phyloP scores from a whole-genome alignment of 306 rosid genomes.

The Casuarina glauca region DNA sequence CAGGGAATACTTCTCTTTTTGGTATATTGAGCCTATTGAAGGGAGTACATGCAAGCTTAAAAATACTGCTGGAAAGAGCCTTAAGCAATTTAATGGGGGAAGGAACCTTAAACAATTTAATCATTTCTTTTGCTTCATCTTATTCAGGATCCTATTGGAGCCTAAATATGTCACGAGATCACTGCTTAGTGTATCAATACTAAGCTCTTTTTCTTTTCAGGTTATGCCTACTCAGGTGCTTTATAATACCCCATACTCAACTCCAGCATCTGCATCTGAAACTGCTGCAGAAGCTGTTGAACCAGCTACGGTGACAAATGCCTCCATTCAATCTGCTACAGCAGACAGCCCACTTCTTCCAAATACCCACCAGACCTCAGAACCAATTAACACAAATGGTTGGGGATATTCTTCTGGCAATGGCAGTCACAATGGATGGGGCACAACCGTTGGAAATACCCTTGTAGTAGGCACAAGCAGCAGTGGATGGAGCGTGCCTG shows the following conservation, averaged over 20 bases:
- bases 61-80: not conserved
- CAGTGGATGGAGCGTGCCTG: constrained; percentile 18
- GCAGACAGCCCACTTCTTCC: constrained; percentile 6
- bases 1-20: not conserved
- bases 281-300: constrained; percentile 20
- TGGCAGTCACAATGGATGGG: constrained; percentile 8
- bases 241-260: constrained; percentile 4
- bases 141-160: not conserved
- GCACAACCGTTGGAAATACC: constrained; percentile 10
- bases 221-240: constrained; percentile 5
- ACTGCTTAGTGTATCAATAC: not conserved
- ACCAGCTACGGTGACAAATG: constrained; percentile 1
- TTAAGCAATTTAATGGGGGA: not conserved
- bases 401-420: constrained; percentile 30
- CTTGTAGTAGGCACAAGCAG: constrained; percentile 2
- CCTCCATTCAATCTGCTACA: constrained; percentile 10
- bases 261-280: constrained; percentile 12
- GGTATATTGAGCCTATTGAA: not conserved
- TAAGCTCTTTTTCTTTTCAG: constrained; percentile 13
- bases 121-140: not conserved
- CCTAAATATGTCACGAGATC: not conserved
- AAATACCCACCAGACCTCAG: constrained; percentile 4
- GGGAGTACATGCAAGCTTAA: not conserved
- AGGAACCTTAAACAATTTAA: not conserved
- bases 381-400: constrained; percentile 21